These are phyloP conservation scores for Daldinia caldariorum DNA, from an alignment of 495 filamentous ascomycete species.

Conservation along the genomic window DNA sequence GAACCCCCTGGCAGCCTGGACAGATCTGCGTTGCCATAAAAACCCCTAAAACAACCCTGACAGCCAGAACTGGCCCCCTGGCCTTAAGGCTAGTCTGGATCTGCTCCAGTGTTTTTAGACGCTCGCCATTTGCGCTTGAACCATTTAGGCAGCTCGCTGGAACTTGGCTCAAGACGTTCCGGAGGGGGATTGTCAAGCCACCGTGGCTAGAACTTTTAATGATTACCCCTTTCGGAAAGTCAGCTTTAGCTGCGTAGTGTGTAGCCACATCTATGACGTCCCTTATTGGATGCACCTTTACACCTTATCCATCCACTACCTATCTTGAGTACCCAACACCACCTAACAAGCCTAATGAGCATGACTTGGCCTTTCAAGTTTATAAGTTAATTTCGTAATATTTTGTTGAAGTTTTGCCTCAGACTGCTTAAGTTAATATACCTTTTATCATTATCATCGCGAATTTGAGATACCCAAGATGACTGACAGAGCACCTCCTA, in stretches of 20 bases:
- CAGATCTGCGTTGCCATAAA: slow-evolving; percentile 31
- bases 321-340: slow-evolving; percentile 16
- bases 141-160: too few relatives aligned
- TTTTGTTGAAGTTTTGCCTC: slow-evolving; percentile 4
- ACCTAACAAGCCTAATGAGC: slow-evolving; percentile 14
- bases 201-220: slow-evolving; percentile 40
- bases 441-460: slow-evolving; percentile 1
- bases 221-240: slow-evolving; percentile 3
- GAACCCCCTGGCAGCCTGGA: slow-evolving; percentile 16
- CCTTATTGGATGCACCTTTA: slow-evolving; percentile 19
- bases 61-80: slow-evolving; percentile 1
- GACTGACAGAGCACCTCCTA: slow-evolving; percentile 54
- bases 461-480: slow-evolving; percentile 44
- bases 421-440: not conserved
- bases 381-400: slow-evolving; percentile 3
- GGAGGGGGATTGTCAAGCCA: slow-evolving; percentile 40
- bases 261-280: slow-evolving; percentile 43
- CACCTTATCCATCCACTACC: not conserved
- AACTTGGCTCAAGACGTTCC: too few relatives aligned
- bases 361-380: slow-evolving; percentile 20
- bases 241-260: not conserved
- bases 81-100: slow-evolving; percentile 28
- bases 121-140: too few relatives aligned
- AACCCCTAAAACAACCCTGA: slow-evolving; percentile 3
- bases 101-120: slow-evolving; percentile 24